Conservation (phyloP, 805 yeast species). For the Komagataella ulmi region DNA sequence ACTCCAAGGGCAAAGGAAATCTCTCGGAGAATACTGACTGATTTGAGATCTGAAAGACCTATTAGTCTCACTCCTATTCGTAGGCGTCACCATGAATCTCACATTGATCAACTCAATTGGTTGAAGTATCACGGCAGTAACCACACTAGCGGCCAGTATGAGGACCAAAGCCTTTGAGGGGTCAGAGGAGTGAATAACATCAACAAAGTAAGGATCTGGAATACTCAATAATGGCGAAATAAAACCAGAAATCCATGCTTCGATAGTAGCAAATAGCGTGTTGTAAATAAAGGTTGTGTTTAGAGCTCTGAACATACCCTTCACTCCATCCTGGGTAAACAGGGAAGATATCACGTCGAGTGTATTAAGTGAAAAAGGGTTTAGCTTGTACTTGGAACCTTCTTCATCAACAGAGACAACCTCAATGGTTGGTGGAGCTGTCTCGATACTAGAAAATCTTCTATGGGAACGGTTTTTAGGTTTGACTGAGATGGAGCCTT, state of each 20-base stretch:
- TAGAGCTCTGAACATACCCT: conserved; percentile 60
- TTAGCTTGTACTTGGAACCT: conserved; percentile 14
- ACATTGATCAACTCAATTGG: conserved; percentile 79
- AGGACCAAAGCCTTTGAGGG: conserved; percentile 56
- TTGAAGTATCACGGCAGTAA: conserved; percentile 59
- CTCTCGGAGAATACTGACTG: conserved; percentile 28
- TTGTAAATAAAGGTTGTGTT: conserved; percentile 71
- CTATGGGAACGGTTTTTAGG: conserved; percentile 4
- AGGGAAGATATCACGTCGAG: conserved; percentile 52
- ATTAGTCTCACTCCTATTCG: conserved; percentile 27
- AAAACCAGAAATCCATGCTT: conserved; percentile 88
- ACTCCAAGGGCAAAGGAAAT: conserved; percentile 38
- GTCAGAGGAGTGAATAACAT: conserved; percentile 67
- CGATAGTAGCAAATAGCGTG: conserved; percentile 62
- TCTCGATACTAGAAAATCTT: conserved; percentile 23
- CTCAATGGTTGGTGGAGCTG: conserved; percentile 8
- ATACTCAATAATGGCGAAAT: conserved; percentile 67
- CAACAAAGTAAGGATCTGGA: conserved; percentile 84
- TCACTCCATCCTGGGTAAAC: conserved; percentile 56
- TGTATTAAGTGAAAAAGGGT: conserved; percentile 49
- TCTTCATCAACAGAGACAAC: background rate
- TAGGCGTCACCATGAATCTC: conserved; percentile 57
- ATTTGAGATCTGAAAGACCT: conserved; percentile 67
- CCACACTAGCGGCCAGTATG: conserved; percentile 56
- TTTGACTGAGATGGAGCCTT: background rate